Evolutionary conservation across 805 yeast species (phyloP).

Genomic region (Saccharomycopsis vini): DNA sequence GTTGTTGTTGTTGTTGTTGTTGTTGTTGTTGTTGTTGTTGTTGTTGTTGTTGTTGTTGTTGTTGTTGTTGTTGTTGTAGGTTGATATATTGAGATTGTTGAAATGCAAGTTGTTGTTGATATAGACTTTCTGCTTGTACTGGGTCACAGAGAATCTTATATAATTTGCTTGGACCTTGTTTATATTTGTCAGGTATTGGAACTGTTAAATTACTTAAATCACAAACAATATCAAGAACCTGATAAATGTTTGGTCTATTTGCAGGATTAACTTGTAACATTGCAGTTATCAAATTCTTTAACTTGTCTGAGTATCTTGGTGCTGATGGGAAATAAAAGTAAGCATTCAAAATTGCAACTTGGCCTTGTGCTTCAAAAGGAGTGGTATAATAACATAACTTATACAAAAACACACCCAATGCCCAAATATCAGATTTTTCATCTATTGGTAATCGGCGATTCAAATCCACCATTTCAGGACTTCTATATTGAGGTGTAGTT

Average conservation of each 20-base stretch:
- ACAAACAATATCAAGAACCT: constrained; percentile 59
- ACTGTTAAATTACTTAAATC: constrained; percentile 45
- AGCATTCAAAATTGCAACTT: constrained; percentile 53
- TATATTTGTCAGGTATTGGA: constrained; percentile 34
- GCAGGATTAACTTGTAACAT: constrained; percentile 58
- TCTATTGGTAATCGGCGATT: constrained; percentile 61
- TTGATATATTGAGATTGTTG: background rate
- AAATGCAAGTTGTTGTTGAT: background rate
- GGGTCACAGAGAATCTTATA: background rate
- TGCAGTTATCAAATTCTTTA: constrained; percentile 55
- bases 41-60: background rate
- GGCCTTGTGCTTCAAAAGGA: constrained; percentile 61
- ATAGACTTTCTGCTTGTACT: too few species aligned
- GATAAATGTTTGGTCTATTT: constrained; percentile 65
- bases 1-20: too few species aligned
- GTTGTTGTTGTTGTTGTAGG: background rate
- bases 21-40: background rate
- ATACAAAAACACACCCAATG: constrained; percentile 68
- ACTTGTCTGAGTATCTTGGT: constrained; percentile 51
- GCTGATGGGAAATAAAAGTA: constrained; percentile 41
- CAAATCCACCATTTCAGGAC: constrained; percentile 80
- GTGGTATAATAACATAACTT: constrained; percentile 76
- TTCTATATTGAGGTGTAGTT: constrained; percentile 78
- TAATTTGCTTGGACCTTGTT: constrained; percentile 46
- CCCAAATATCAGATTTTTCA: constrained; percentile 83